Evolutionary conservation across 2,329 filamentous ascomycete species (phyloP), one percentile per base, ranked within the genome.

Genomic region (Ascosphaera acerosa): DNA sequence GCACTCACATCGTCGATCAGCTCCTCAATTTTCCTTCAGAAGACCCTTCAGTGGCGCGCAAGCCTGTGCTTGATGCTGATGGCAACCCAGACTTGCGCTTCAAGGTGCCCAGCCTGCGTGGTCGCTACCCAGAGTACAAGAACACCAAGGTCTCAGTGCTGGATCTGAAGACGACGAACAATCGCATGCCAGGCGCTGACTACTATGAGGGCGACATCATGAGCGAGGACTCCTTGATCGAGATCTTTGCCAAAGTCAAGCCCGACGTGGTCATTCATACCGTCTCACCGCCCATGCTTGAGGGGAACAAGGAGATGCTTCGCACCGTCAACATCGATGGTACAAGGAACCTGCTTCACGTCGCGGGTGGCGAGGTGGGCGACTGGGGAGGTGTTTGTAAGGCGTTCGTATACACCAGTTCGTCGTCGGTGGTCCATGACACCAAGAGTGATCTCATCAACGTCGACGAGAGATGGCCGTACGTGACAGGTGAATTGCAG

Each of bases 241-340:
- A 61, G 22, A 54, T 78, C 28, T 70, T 94, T 42, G 51, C 61
- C 18, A 58, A 67, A 38, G 60, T 70, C 33, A 65, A 64, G 42
- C 82, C 84, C 14, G 70, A 81, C 46, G 66, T 89, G 10, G 78
- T 97, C 32, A 73, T 94, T 44, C 84, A 97, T 53, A 90, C 82
- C 2, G 87, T 84, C 14, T 77, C 72, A 19, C 76, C 77, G 44
- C 59, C 48, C 53, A 56, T 44, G 52, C 63, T 44, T 52, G 61
- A 42, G 6, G 51, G 48, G 10, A 51, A 53, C 33, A 59, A 71
- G 39, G 61, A 64, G 12, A 53, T 77, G 20, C 74, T 87, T 49
- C 66, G 67, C 43, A 72, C 70, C 49, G 76, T 94, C 47, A 97
- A 94, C 50, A 72, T 91, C 32, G 72, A 80, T 32, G 84, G 84